These are phyloP conservation scores for Dipodascus albidus DNA, from an alignment of 805 yeast species.

Conservation along the genomic window DNA sequence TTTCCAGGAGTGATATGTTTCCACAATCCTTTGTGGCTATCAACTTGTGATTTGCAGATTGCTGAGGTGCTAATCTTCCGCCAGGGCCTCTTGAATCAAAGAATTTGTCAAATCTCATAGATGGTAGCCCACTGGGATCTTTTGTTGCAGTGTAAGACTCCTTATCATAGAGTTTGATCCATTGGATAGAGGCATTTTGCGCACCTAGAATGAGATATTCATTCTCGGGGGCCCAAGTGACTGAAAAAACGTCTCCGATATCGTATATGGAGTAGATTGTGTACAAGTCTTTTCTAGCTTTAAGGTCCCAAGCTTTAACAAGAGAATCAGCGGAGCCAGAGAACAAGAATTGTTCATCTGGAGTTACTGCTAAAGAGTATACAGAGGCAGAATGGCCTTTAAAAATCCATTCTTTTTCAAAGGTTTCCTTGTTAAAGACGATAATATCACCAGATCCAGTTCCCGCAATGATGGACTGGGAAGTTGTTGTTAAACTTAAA, in stretches of 20 bases:
- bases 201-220: slow-evolving; percentile 74
- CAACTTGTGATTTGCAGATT: slow-evolving; percentile 12
- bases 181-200: slow-evolving; percentile 81
- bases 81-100: slow-evolving; percentile 88
- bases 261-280: slow-evolving; percentile 78
- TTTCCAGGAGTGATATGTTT: slow-evolving; percentile 28
- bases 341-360: slow-evolving; percentile 48
- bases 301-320: slow-evolving; percentile 72
- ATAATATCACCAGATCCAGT: slow-evolving; percentile 76
- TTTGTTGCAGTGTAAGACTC: slow-evolving; percentile 13
- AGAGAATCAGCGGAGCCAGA: slow-evolving; percentile 88
- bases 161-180: slow-evolving; percentile 37
- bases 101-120: slow-evolving; percentile 65
- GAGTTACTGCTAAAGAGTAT: slow-evolving; percentile 39
- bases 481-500: slow-evolving; percentile 37
- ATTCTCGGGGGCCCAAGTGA: slow-evolving; percentile 51
- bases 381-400: slow-evolving; percentile 68
- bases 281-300: slow-evolving; percentile 33
- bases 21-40: slow-evolving; percentile 1
- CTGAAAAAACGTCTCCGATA: slow-evolving; percentile 86
- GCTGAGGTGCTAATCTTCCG: slow-evolving; percentile 34
- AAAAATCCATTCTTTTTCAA: slow-evolving; percentile 40
- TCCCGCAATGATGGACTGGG: slow-evolving; percentile 57
- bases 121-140: slow-evolving; percentile 36
- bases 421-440: slow-evolving; percentile 57